These are phyloP conservation scores for Takakia lepidozioides DNA, from an alignment of 225 moss, liverwort and hornwort species.

Conservation along the genomic window DNA sequence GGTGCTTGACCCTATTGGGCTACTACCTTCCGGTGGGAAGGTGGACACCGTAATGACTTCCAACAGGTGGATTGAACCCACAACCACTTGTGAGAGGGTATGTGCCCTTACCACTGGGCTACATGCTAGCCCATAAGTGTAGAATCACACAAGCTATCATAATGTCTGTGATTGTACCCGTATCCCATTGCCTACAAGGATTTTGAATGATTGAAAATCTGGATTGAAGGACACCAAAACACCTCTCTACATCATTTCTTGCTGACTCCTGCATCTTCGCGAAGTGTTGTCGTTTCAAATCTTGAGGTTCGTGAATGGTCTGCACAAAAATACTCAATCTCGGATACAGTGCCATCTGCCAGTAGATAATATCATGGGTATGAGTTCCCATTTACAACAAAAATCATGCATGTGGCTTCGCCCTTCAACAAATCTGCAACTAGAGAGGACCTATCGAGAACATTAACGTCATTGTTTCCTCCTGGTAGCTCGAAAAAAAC, in stretches of 20 bases:
- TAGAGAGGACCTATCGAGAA: too few relatives aligned
- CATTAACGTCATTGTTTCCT: too few relatives aligned
- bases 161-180: neutral
- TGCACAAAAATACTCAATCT: neutral
- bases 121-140: too few relatives aligned
- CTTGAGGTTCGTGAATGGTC: too few relatives aligned
- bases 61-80: too few relatives aligned
- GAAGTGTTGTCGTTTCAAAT: neutral
- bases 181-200: neutral
- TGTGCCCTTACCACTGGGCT: too few relatives aligned
- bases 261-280: neutral
- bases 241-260: slow-evolving; percentile 8
- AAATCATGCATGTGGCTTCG: neutral
- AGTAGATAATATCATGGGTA: neutral
- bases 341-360: neutral
- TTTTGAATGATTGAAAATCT: neutral
- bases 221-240: neutral
- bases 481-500: too few relatives aligned
- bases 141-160: neutral
- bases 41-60: too few relatives aligned
- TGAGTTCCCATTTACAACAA: neutral
- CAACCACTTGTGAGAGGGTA: too few relatives aligned
- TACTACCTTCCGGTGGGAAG: too few relatives aligned
- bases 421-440: too few relatives aligned
- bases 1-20: too few relatives aligned